A percentile compares a stretch with the other conserved stretches of the same genome.
These are phyloP conservation scores for Blastomyces gilchristii DNA, from an alignment of 2,329 filamentous ascomycete genomes.

Conservation along the genomic window DNA sequence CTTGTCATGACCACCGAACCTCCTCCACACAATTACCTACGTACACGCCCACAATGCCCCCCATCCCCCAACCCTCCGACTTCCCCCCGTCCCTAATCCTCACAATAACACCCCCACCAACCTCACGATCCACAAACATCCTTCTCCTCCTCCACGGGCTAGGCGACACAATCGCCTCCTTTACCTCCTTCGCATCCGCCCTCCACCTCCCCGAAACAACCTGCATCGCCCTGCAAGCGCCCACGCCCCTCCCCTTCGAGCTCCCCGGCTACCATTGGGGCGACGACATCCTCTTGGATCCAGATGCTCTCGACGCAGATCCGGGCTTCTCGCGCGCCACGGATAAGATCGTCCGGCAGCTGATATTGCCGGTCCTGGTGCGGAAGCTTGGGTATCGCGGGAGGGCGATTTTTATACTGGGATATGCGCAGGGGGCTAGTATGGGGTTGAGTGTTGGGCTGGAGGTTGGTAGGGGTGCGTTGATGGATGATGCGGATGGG, in stretches of 20 bases:
- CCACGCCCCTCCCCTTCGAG: conserved; percentile 57
- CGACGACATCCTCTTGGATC: conserved; percentile 52
- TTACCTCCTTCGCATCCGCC: conserved; percentile 57
- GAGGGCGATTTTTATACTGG: conserved; percentile 53
- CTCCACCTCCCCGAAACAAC: conserved; percentile 67
- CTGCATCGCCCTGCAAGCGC: conserved; percentile 63
- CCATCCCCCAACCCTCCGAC: conserved; percentile 30
- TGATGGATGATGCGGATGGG: conserved; percentile 18
- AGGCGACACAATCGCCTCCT: conserved; percentile 62
- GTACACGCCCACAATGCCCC: conserved; percentile 26
- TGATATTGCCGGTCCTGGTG: conserved; percentile 46
- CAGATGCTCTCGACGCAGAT: conserved; percentile 50
- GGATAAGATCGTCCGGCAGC: conserved; percentile 38
- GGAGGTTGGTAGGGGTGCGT: conserved; percentile 24
- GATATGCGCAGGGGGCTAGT: conserved; percentile 58
- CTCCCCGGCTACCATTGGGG: conserved; percentile 61
- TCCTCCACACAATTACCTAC: too few relatives aligned
- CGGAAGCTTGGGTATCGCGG: conserved; percentile 49
- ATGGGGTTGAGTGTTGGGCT: conserved; percentile 49
- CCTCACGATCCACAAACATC: conserved; percentile 54
- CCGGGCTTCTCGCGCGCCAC: conserved; percentile 49
- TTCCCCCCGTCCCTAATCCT: conserved; percentile 37
- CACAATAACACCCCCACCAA: conserved; percentile 30
- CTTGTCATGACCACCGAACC: too few relatives aligned
- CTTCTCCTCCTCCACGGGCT: conserved; percentile 77